These are phyloP conservation scores for Aureobasidium musti DNA, from an alignment of 2,329 filamentous ascomycete species.

Conservation along the genomic window DNA sequence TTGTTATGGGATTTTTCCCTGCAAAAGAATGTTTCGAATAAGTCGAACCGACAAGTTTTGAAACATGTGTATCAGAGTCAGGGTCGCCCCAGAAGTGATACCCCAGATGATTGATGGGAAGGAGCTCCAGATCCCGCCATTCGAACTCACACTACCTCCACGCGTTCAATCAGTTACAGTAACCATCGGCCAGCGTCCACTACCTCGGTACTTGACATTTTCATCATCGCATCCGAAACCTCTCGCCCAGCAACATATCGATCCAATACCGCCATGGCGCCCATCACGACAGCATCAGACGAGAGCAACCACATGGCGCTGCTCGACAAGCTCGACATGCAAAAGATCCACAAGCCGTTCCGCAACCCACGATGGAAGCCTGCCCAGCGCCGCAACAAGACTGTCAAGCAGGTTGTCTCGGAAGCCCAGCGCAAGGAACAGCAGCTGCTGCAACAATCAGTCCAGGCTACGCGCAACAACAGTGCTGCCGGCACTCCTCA, in stretches of 20 bases:
- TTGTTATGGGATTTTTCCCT: neutral
- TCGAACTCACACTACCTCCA: neutral
- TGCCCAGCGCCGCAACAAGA: constrained; percentile 95
- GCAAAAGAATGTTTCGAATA: neutral
- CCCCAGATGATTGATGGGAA: neutral
- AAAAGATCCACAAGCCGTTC: constrained; percentile 82
- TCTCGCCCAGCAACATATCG: neutral
- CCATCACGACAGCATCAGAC: constrained; percentile 69
- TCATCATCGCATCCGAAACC: neutral
- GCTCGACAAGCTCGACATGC: constrained; percentile 89
- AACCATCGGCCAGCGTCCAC: neutral
- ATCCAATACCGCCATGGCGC: constrained; percentile 49
- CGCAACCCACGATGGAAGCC: constrained; percentile 89
- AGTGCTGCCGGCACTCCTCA: constrained; percentile 72
- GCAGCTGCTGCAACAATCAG: constrained; percentile 71
- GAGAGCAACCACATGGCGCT: constrained; percentile 78
- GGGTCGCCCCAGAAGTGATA: neutral
- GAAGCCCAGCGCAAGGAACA: constrained; percentile 87
- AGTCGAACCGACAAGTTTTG: neutral
- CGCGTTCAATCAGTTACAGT: neutral
- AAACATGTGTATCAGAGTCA: too few species aligned
- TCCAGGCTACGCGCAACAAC: constrained; percentile 67
- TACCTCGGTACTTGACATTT: neutral
- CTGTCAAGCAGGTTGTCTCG: constrained; percentile 92
- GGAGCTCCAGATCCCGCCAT: neutral